phyloP scores from a whole-genome alignment of 305 asterid species.

The Fraxinus greggii region DNA sequence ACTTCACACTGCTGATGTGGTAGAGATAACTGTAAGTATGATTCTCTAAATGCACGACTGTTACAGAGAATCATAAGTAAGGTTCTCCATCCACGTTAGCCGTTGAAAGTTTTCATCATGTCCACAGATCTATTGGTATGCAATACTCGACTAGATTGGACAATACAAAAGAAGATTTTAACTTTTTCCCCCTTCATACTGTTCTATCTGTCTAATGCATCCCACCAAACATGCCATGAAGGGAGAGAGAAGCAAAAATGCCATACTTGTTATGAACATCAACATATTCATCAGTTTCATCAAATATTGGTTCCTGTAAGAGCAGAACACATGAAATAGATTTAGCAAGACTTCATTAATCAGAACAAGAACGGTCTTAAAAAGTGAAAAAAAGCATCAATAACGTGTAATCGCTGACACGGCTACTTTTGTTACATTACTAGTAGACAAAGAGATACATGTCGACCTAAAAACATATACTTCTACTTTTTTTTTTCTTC shows the following conservation, averaged over 20 bases:
- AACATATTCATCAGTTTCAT: conserved; percentile 74
- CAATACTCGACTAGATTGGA: background rate
- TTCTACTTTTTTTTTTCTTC: background rate
- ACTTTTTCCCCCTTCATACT: background rate
- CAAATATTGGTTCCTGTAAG: conserved; percentile 62
- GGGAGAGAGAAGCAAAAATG: background rate
- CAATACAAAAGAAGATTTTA: background rate
- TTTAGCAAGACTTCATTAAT: conserved; percentile 7
- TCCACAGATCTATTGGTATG: too few species aligned
- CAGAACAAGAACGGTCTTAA: background rate
- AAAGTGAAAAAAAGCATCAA: background rate
- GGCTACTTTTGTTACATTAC: background rate
- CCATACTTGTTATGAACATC: conserved; percentile 53
- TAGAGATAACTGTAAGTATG: too few species aligned
- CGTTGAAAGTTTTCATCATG: too few species aligned
- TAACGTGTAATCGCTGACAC: background rate
- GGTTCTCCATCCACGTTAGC: too few species aligned
- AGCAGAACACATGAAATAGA: conserved; percentile 2
- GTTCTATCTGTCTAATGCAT: background rate
- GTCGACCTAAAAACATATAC: background rate
- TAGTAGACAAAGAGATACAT: background rate
- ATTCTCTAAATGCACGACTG: too few species aligned
- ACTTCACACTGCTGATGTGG: too few species aligned
- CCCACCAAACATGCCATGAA: background rate
- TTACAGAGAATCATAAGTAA: too few species aligned